phyloP scores from a whole-genome alignment of 345 rosid genomes.

The Salix brachista region DNA sequence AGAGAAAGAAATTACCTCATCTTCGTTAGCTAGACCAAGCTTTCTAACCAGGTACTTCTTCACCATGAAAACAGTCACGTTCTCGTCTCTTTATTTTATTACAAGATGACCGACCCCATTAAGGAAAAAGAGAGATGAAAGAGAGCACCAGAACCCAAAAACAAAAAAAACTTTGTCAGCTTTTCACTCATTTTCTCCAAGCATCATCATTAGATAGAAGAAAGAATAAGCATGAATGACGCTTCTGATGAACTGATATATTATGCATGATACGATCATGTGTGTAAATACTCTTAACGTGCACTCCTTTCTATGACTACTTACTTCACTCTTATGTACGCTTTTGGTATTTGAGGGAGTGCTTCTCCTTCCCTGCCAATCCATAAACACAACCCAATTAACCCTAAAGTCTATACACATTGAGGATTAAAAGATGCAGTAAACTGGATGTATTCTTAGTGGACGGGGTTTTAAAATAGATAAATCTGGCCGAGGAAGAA shows the following conservation, averaged over 20 bases:
- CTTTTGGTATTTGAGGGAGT: conserved; percentile 38
- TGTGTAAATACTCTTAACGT: too few relatives aligned
- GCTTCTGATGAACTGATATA: too few relatives aligned
- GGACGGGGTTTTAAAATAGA: neutral
- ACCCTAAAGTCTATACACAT: neutral
- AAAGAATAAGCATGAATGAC: conserved; percentile 5
- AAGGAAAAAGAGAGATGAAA: too few relatives aligned
- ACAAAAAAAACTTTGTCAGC: conserved; percentile 20
- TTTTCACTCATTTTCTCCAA: conserved; percentile 14
- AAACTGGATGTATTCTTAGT: too few relatives aligned
- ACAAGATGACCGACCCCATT: too few relatives aligned
- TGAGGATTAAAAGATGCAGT: too few relatives aligned
- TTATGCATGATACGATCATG: too few relatives aligned
- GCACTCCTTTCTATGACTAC: conserved; percentile 1
- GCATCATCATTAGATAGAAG: conserved; percentile 35
- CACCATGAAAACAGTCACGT: conserved; percentile 34
- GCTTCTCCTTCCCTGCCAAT: conserved; percentile 28
- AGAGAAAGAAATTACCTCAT: conserved; percentile 26
- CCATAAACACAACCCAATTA: neutral
- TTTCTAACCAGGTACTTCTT: conserved; percentile 39
- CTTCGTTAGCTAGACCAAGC: conserved; percentile 43
- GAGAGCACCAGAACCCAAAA: too few relatives aligned
- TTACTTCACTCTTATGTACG: conserved; percentile 46
- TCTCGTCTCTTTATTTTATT: conserved; percentile 29
- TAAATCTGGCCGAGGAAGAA: too few relatives aligned